Percentiles rank a stretch among this genome's conserved stretches.
phyloP scores from a whole-genome alignment of 2,329 filamentous ascomycete species.

The Rhinocladiella mackenziei region DNA sequence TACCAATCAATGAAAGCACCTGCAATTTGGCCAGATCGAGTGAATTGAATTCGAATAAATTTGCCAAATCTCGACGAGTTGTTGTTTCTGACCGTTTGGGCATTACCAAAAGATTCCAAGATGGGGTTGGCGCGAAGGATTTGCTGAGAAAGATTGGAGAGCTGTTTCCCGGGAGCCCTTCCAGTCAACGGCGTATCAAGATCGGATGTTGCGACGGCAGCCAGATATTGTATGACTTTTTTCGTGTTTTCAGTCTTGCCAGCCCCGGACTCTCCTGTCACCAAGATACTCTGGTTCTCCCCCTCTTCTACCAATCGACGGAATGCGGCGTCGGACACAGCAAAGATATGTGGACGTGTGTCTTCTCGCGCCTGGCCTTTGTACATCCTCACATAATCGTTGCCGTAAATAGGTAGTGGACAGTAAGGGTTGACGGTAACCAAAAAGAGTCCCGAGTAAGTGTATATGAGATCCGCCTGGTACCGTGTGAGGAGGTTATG shows the following conservation, averaged over 20 bases:
- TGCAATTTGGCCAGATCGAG: conserved; percentile 78
- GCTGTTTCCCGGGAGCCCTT: conserved; percentile 59
- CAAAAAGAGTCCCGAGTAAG: conserved; percentile 93
- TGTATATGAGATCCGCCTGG: conserved; percentile 92
- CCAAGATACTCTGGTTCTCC: conserved; percentile 93
- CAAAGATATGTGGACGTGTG: conserved; percentile 94
- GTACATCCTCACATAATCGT: conserved; percentile 98
- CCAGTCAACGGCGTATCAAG: conserved; percentile 58
- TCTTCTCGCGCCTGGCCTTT: conserved; percentile 86
- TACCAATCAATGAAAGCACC: conserved; percentile 99
- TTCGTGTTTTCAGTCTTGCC: conserved; percentile 99
- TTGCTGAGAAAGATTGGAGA: conserved; percentile 89
- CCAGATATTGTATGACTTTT: conserved; percentile 97
- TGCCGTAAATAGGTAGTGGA: conserved; percentile 86
- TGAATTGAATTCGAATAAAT: conserved; percentile 97
- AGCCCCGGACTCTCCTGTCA: conserved; percentile 96
- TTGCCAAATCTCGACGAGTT: conserved; percentile 98
- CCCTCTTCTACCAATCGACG: conserved; percentile 93
- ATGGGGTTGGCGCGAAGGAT: conserved; percentile 96
- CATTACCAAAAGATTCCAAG: conserved; percentile 95
- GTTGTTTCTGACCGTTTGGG: conserved; percentile 95
- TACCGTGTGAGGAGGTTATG: conserved; percentile 96
- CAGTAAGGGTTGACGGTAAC: conserved; percentile 98
- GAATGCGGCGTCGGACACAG: conserved; percentile 95
- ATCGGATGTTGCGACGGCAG: conserved; percentile 75